phyloP scores from a whole-genome alignment of 352 stramenopile species.

The Phytophthora litchii region DNA sequence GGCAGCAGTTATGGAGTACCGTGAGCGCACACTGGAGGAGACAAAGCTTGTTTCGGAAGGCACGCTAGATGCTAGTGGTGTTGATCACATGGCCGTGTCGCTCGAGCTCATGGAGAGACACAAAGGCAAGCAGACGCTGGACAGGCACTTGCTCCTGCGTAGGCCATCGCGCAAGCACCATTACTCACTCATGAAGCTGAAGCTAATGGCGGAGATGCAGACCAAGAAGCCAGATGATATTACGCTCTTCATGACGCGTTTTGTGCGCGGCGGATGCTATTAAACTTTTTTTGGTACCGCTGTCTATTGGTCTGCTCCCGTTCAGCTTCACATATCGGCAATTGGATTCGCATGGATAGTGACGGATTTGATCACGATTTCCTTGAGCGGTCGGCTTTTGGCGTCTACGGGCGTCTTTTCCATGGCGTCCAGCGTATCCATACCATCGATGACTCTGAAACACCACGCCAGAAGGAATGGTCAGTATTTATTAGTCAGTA shows the following conservation, averaged over 20 bases:
- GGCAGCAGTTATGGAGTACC: slow-evolving; percentile 66
- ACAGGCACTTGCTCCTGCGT: slow-evolving; percentile 57
- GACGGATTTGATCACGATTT: slow-evolving; percentile 88
- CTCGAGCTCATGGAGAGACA: slow-evolving; percentile 56
- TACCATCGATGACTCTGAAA: slow-evolving; percentile 92
- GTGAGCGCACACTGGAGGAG: slow-evolving; percentile 54
- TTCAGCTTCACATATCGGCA: slow-evolving; percentile 59
- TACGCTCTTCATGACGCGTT: slow-evolving; percentile 71
- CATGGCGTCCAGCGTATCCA: slow-evolving; percentile 97
- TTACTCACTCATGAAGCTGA: slow-evolving; percentile 73
- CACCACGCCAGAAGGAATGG: slow-evolving; percentile 12
- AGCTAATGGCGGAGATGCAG: slow-evolving; percentile 75
- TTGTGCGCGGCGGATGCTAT: slow-evolving; percentile 30
- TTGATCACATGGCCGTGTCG: slow-evolving; percentile 57
- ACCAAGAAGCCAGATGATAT: slow-evolving; percentile 85
- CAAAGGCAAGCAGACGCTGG: slow-evolving; percentile 55
- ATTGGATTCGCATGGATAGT: slow-evolving; percentile 95
- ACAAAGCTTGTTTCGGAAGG: slow-evolving; percentile 17
- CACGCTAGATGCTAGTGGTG: slow-evolving; percentile 20
- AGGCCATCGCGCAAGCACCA: slow-evolving; percentile 64
- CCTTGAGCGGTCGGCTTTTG: slow-evolving; percentile 90
- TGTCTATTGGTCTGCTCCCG: neutral
- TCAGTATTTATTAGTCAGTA: slow-evolving; percentile 34
- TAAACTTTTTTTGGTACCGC: slow-evolving; percentile 1
- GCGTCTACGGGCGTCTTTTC: slow-evolving; percentile 93